phyloP scores from a whole-genome alignment of 116 monocot genomes.

The Iris pallida region DNA sequence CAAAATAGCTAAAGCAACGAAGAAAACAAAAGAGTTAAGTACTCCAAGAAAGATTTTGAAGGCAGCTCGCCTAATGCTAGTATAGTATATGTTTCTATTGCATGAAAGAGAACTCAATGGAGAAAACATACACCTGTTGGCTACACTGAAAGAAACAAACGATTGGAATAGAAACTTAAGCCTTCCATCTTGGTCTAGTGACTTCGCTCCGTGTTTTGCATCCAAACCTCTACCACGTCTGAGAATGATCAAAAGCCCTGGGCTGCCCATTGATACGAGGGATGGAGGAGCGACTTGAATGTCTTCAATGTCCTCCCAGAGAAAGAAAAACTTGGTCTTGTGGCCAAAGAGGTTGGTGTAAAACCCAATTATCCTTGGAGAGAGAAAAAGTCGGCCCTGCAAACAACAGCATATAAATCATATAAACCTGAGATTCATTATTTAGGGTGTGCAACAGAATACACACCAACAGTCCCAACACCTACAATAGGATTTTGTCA shows the following conservation, averaged over 20 bases:
- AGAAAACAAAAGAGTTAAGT: too few species aligned
- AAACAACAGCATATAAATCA: slow-evolving; percentile 2
- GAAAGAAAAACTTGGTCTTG: slow-evolving; percentile 93
- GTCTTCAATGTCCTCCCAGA: slow-evolving; percentile 98
- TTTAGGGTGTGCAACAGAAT: background rate
- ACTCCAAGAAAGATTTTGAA: too few species aligned
- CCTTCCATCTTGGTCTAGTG: slow-evolving; percentile 62
- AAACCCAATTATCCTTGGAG: slow-evolving; percentile 93
- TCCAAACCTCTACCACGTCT: slow-evolving; percentile 71
- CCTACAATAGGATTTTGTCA: background rate
- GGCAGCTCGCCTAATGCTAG: too few species aligned
- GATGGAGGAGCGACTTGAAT: slow-evolving; percentile 71
- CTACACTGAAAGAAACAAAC: slow-evolving; percentile 88
- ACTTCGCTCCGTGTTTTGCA: slow-evolving; percentile 85
- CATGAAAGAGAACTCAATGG: too few species aligned
- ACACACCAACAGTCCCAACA: background rate
- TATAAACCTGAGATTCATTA: background rate
- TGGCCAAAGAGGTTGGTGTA: slow-evolving; percentile 89
- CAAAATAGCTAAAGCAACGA: too few species aligned
- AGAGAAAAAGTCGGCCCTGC: slow-evolving; percentile 88
- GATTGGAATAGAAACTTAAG: slow-evolving; percentile 88
- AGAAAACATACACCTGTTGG: slow-evolving; percentile 56
- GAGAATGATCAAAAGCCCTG: slow-evolving; percentile 78
- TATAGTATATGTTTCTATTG: too few species aligned
- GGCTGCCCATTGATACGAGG: slow-evolving; percentile 74